Base-by-base conservation (phyloP, 139 green algal genomes). In the Yamagishiella unicocca region DNA sequence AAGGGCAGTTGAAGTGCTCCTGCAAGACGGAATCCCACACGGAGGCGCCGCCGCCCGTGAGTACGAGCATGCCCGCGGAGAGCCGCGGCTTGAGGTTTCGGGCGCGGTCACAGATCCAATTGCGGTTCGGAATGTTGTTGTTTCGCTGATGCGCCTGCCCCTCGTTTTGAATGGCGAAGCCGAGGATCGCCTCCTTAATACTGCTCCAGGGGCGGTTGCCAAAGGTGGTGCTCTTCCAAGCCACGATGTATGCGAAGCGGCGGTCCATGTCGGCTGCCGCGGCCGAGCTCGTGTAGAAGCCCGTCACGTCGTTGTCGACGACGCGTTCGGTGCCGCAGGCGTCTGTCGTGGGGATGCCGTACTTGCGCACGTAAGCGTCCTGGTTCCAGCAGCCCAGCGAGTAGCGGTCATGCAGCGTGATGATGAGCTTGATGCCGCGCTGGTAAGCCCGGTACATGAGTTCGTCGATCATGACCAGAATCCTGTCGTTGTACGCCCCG, bases 381-480 rank as follows among this genome's bases (percentile, higher is more conserved):
- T 25, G 24, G n/a, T 25, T 42, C 64, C 64, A 72, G 64, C 64
- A 72, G 64, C 64, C 64, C 27, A 72, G 64, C 27, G 64, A 72
- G 19, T 72, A 72, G n/a, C 64, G 64, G 17, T 72, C 64, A 29
- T 72, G 64, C 25, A 72, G 19, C 33, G 64, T 29, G 19, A 72
- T 72, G 64, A 72, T 40, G 64, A 72, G 64, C 33, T 72, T 72
- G 64, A 72, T 72, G n/a, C 64, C 64, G 64, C 64, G 64, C 64
- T 72, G 64, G 4, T 33, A 37, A 6, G 64, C 33, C 4, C 64
- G 64, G 64, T 42, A 37, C 64, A 72, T 72, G 12, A 72, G 33
- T 25, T 25, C 38, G 64, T 72, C 64, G 64, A 72, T 72, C 25
- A 72, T 33, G 10, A 19, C 24, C 29, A 72, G 64, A 29, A 72